These are phyloP conservation scores for Fusarium pseudocircinatum DNA, from an alignment of 2,329 filamentous ascomycete genomes.

Conservation along the genomic window DNA sequence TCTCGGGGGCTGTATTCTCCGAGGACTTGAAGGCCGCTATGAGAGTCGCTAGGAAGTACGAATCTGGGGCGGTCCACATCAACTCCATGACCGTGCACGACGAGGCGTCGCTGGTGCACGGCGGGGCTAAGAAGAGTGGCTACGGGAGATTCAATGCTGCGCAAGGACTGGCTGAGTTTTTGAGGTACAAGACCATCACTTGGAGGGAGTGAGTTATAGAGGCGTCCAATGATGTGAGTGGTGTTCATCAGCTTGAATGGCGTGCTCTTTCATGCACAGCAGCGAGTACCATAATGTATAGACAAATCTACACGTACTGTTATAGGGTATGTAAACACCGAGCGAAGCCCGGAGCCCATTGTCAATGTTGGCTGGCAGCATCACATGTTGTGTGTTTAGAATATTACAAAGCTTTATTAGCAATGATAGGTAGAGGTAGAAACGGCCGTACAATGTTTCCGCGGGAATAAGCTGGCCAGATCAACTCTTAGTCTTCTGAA, in stretches of 20 bases:
- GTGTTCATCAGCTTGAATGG: background rate
- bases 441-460: background rate
- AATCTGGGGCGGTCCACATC: conserved; percentile 73
- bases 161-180: conserved; percentile 52
- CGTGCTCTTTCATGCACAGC: background rate
- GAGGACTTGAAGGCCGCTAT: conserved; percentile 67
- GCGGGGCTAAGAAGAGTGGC: conserved; percentile 70
- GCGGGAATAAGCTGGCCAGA: background rate
- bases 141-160: conserved; percentile 63
- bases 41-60: conserved; percentile 66
- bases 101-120: conserved; percentile 69
- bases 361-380: background rate
- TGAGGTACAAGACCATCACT: conserved; percentile 38
- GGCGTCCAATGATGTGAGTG: background rate
- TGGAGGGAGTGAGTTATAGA: background rate
- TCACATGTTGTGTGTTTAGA: background rate
- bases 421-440: background rate
- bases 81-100: conserved; percentile 73
- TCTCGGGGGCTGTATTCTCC: conserved; percentile 76
- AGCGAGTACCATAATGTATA: background rate
- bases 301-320: background rate
- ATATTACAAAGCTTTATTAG: background rate
- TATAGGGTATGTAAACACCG: background rate
- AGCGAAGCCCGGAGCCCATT: background rate
- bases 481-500: too few species aligned